Conservation (phyloP, 2,329 filamentous ascomycete genomes). For the Aspergillus persii region DNA sequence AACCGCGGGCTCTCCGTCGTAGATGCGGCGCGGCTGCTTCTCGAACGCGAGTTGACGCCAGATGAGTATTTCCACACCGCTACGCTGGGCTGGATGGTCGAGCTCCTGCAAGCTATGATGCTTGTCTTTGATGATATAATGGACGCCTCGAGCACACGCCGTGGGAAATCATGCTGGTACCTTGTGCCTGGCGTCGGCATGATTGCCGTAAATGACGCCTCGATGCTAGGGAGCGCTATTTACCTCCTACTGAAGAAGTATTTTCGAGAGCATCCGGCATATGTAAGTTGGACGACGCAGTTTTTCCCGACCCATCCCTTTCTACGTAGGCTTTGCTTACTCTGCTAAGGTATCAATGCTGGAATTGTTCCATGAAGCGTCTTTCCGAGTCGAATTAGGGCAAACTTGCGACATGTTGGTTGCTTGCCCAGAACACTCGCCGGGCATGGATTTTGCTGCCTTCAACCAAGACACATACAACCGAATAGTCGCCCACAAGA, state of each 20-base stretch:
- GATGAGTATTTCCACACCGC: constrained; percentile 87
- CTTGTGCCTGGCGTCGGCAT: constrained; percentile 83
- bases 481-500: constrained; percentile 99
- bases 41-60: constrained; percentile 67
- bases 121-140: constrained; percentile 98
- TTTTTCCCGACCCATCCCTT: too few species aligned
- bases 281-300: constrained; percentile 46
- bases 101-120: constrained; percentile 98
- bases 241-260: constrained; percentile 90
- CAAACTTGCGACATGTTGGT: constrained; percentile 94
- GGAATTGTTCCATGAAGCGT: too few species aligned
- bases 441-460: constrained; percentile 77
- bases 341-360: too few species aligned
- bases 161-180: constrained; percentile 96
- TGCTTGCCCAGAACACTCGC: constrained; percentile 75
- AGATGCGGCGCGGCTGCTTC: constrained; percentile 80
- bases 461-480: constrained; percentile 90
- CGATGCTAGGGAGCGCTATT: constrained; percentile 89
- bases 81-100: constrained; percentile 97
- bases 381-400: constrained; percentile 64
- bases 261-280: constrained; percentile 89
- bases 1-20: constrained; percentile 98
- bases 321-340: too few species aligned
- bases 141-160: constrained; percentile 92
- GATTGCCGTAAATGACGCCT: constrained; percentile 97